These are phyloP conservation scores for Hypoxylon sp. DNA, from an alignment of 2,329 filamentous ascomycete species.

Conservation along the genomic window DNA sequence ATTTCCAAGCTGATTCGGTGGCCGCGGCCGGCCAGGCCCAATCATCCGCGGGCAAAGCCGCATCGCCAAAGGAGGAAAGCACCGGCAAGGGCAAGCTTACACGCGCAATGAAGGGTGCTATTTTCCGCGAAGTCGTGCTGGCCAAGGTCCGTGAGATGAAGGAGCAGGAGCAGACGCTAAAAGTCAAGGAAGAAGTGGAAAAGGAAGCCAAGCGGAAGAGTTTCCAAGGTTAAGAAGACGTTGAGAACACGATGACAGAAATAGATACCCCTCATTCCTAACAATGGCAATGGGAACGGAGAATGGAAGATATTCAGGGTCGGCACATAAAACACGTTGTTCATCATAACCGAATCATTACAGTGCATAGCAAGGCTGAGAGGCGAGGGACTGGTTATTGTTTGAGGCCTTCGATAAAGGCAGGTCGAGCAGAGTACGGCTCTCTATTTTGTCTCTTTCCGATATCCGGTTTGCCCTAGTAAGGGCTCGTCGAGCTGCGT, in stretches of 20 bases:
- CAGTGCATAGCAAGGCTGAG: conserved; percentile 25
- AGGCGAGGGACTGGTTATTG: conserved; percentile 8
- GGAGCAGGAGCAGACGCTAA: conserved; percentile 82
- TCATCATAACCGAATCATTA: conserved; percentile 15
- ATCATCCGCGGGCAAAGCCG: conserved; percentile 53
- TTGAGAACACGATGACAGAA: conserved; percentile 8
- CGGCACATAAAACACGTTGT: conserved; percentile 23
- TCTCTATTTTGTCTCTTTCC: conserved; percentile 9
- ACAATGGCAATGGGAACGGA: conserved; percentile 29
- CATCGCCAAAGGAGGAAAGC: conserved; percentile 46
- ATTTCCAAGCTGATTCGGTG: conserved; percentile 75
- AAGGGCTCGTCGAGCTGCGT: neutral
- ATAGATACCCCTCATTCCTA: conserved; percentile 33
- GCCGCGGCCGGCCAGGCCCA: conserved; percentile 66
- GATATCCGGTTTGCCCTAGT: conserved; percentile 25
- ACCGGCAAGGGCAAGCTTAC: conserved; percentile 61
- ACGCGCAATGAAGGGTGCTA: conserved; percentile 73
- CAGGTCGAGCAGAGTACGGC: conserved; percentile 2
- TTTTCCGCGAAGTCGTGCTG: conserved; percentile 94
- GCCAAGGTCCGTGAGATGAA: conserved; percentile 95
- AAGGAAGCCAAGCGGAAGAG: conserved; percentile 63
- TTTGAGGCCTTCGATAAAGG: conserved; percentile 3
- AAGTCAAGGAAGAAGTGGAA: conserved; percentile 72
- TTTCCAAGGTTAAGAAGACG: conserved; percentile 49
- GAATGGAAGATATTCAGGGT: conserved; percentile 26